Evolutionary conservation across 2,329 filamentous ascomycete genomes (phyloP).

Genomic region (Xylariaceae sp.): DNA sequence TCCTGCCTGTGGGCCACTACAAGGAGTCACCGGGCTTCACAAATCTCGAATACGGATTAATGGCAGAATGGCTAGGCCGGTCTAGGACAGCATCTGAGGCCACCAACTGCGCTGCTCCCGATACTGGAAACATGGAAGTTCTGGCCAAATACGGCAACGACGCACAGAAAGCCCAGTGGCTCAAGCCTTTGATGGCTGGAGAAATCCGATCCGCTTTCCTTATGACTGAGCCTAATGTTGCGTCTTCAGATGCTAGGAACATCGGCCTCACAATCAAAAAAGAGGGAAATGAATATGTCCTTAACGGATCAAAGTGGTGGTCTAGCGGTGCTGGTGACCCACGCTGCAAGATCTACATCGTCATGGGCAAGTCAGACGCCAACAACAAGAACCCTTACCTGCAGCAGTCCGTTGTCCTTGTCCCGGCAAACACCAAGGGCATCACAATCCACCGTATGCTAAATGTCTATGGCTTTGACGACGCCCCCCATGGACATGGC

Average conservation of each 20-base stretch:
- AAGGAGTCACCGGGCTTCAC: constrained; percentile 90
- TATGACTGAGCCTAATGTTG: constrained; percentile 89
- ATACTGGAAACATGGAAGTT: constrained; percentile 96
- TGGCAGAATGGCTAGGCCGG: constrained; percentile 93
- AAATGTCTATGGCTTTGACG: constrained; percentile 91
- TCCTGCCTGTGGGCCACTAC: constrained; percentile 92
- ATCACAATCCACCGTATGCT: constrained; percentile 94
- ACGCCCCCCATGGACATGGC: constrained; percentile 96
- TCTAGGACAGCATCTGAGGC: constrained; percentile 80
- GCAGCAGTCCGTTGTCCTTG: constrained; percentile 90
- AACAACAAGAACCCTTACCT: constrained; percentile 72
- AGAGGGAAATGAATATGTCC: constrained; percentile 83
- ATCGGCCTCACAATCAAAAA: constrained; percentile 78
- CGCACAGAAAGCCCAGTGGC: constrained; percentile 79
- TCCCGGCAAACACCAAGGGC: constrained; percentile 74
- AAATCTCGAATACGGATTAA: constrained; percentile 94
- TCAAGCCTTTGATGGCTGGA: constrained; percentile 75
- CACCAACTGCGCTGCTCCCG: constrained; percentile 84
- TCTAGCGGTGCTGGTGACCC: constrained; percentile 91
- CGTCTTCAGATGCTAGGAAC: constrained; percentile 88
- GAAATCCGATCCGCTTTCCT: constrained; percentile 86
- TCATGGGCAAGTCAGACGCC: constrained; percentile 90
- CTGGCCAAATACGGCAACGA: constrained; percentile 87
- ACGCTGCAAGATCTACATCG: constrained; percentile 87
- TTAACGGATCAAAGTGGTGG: constrained; percentile 99